Conservation (phyloP, 768 basidiomycete genomes). For the Xerocomellus dryophilus region DNA sequence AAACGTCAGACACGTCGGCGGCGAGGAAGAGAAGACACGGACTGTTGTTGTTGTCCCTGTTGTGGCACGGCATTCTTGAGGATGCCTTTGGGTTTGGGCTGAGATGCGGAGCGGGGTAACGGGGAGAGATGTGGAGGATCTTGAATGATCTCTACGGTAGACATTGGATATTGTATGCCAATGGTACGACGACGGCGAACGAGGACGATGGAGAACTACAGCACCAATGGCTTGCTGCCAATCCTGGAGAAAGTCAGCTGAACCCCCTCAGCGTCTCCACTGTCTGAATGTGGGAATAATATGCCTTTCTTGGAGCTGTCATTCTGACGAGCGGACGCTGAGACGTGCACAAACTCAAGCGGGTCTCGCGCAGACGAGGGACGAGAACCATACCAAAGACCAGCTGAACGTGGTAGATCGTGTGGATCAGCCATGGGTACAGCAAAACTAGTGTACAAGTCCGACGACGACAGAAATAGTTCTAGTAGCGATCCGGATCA, state of each 20-base stretch:
- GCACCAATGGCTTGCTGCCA: neutral
- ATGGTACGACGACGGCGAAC: neutral
- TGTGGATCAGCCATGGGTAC: neutral
- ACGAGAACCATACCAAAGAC: neutral
- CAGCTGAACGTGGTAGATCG: neutral
- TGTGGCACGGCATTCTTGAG: constrained; percentile 71
- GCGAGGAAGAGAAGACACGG: constrained; percentile 22
- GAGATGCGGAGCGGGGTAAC: constrained; percentile 59
- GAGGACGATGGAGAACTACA: neutral
- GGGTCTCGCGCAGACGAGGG: neutral
- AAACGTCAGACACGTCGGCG: neutral
- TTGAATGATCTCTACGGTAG: constrained; percentile 29
- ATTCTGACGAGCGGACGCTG: neutral
- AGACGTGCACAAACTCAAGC: neutral
- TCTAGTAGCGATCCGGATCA: constrained; percentile 7
- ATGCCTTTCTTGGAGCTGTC: constrained; percentile 20
- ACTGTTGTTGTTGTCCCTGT: constrained; percentile 49
- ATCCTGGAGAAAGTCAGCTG: constrained; percentile 2
- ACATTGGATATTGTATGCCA: constrained; percentile 17
- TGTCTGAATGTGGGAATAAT: constrained; percentile 19
- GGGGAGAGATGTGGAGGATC: constrained; percentile 48
- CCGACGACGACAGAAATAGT: constrained; percentile 8
- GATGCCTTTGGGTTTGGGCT: constrained; percentile 82
- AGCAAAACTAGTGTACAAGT: constrained; percentile 3
- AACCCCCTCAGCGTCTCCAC: constrained; percentile 8